These are phyloP conservation scores for Trifolium fragiferum DNA, from an alignment of 306 rosid genomes.

Conservation along the genomic window DNA sequence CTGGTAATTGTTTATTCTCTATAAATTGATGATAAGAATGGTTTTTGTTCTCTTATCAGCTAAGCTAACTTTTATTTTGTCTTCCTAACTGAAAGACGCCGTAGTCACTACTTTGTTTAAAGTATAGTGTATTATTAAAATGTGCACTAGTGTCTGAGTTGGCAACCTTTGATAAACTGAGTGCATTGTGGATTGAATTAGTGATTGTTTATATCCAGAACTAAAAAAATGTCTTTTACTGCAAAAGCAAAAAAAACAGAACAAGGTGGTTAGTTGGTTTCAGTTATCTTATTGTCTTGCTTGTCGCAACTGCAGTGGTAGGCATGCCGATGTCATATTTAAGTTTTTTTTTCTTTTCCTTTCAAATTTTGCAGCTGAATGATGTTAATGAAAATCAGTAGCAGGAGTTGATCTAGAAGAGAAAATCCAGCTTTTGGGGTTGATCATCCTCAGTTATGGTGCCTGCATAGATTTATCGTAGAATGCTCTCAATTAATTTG, in stretches of 20 bases:
- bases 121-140: constrained; percentile 20
- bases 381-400: constrained; percentile 8
- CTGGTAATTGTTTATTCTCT: constrained; percentile 34
- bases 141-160: background rate
- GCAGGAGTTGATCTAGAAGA: constrained; percentile 19
- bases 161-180: background rate
- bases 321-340: background rate
- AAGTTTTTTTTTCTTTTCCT: background rate
- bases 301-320: background rate
- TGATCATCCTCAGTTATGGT: constrained; percentile 18
- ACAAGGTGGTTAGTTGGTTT: background rate
- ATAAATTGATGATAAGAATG: constrained; percentile 13
- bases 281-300: background rate
- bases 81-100: constrained; percentile 11
- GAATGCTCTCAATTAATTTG: background rate
- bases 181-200: background rate
- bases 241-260: background rate
- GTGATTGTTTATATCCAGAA: background rate
- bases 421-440: constrained; percentile 20
- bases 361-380: constrained; percentile 33
- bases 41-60: constrained; percentile 1
- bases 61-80: background rate
- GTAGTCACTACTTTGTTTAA: background rate
- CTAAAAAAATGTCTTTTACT: background rate
- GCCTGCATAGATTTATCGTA: background rate